These are phyloP conservation scores for Lactifluus subvellereus DNA, from an alignment of 768 basidiomycete genomes.

Conservation along the genomic window DNA sequence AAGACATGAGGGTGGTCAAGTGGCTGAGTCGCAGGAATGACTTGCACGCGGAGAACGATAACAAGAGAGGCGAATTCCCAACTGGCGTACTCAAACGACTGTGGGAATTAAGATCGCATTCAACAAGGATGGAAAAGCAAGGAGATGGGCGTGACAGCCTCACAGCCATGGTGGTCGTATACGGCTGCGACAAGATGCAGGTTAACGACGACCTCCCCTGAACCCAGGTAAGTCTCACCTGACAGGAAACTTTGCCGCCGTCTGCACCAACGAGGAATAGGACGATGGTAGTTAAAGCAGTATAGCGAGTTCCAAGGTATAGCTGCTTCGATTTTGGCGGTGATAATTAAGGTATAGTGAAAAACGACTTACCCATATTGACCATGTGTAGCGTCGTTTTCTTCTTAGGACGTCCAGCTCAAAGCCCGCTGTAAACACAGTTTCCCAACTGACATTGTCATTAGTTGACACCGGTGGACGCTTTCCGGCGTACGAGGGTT, in stretches of 20 bases:
- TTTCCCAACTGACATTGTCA: background rate
- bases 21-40: background rate
- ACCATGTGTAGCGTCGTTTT: background rate
- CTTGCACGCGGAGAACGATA: conserved; percentile 3
- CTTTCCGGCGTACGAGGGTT: background rate
- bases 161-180: background rate
- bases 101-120: background rate
- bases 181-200: background rate
- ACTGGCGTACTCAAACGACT: background rate
- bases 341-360: no score
- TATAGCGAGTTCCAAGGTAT: conserved; percentile 11
- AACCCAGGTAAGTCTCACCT: background rate
- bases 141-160: background rate
- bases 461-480: background rate
- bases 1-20: background rate
- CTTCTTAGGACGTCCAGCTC: background rate
- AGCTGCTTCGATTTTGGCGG: background rate
- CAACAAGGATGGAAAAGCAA: no score
- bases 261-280: background rate
- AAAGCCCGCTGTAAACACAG: background rate
- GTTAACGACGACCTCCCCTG: background rate
- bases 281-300: background rate
- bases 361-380: conserved; percentile 6
- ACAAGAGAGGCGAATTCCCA: background rate
- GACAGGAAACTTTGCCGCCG: background rate